Conservation (phyloP, 805 yeast species). For the Helenozyma rhizophorensis region DNA sequence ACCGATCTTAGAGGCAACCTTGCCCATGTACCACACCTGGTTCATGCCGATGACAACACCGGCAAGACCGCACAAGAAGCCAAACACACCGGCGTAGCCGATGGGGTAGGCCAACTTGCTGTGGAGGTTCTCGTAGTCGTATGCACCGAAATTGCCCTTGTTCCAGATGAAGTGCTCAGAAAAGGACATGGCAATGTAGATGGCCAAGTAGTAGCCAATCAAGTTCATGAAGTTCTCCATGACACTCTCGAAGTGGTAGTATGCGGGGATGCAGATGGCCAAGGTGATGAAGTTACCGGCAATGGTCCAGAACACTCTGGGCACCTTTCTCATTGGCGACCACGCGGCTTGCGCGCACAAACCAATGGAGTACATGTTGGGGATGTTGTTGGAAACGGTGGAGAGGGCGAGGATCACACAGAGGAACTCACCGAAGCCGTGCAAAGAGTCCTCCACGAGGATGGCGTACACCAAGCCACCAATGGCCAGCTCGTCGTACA, state of each 20-base stretch:
- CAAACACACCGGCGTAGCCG: slow-evolving; percentile 75
- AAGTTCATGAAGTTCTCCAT: slow-evolving; percentile 87
- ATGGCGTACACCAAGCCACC: slow-evolving; percentile 85
- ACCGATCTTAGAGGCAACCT: slow-evolving; percentile 59
- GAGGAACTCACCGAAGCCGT: slow-evolving; percentile 87
- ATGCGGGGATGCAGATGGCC: slow-evolving; percentile 87
- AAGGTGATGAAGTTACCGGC: slow-evolving; percentile 70
- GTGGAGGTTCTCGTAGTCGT: slow-evolving; percentile 60
- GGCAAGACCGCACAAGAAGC: slow-evolving; percentile 76
- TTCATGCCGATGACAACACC: slow-evolving; percentile 87
- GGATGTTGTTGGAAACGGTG: slow-evolving; percentile 86
- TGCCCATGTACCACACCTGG: slow-evolving; percentile 82
- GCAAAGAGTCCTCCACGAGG: slow-evolving; percentile 73
- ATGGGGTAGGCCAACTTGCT: slow-evolving; percentile 59
- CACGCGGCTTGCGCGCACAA: slow-evolving; percentile 82
- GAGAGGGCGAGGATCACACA: slow-evolving; percentile 81
- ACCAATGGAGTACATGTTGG: slow-evolving; percentile 89
- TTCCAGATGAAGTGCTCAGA: slow-evolving; percentile 82
- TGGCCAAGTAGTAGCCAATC: slow-evolving; percentile 87
- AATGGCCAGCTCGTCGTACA: slow-evolving; percentile 50
- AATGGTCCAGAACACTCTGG: slow-evolving; percentile 80
- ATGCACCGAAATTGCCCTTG: slow-evolving; percentile 53
- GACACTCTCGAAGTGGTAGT: slow-evolving; percentile 64
- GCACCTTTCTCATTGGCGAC: slow-evolving; percentile 68
- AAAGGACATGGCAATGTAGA: slow-evolving; percentile 70